Conservation (phyloP, 2,329 filamentous ascomycete genomes). For the Knoxdaviesia capensis region DNA sequence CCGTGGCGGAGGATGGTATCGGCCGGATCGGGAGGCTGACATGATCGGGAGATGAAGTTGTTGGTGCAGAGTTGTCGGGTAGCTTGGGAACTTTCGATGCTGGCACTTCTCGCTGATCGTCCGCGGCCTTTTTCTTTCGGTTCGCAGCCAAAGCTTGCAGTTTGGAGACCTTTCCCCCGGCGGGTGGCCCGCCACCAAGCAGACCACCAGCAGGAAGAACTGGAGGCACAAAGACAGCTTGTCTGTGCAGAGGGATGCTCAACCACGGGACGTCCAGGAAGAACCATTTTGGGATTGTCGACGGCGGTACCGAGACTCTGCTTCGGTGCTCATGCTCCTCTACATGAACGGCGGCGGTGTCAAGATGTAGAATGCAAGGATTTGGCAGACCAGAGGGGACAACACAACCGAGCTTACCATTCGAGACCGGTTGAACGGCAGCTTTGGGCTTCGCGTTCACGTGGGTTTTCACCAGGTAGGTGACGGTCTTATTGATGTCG, state of each 20-base stretch:
- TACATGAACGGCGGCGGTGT: too few relatives aligned
- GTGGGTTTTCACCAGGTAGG: conserved; percentile 53
- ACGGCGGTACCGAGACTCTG: too few relatives aligned
- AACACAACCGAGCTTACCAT: conserved; percentile 16
- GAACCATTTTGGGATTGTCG: conserved; percentile 20
- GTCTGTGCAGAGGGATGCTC: conserved; percentile 43
- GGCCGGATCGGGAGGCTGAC: too few relatives aligned
- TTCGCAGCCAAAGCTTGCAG: conserved; percentile 76
- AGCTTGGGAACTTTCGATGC: too few relatives aligned
- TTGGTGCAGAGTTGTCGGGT: background rate
- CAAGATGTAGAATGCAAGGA: too few relatives aligned
- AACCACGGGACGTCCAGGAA: conserved; percentile 81
- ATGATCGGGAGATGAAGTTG: too few relatives aligned
- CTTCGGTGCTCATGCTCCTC: too few relatives aligned
- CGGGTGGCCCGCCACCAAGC: conserved; percentile 48
- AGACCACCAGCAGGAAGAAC: conserved; percentile 41
- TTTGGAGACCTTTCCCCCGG: conserved; percentile 52
- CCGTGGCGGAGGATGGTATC: too few relatives aligned
- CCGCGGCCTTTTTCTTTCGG: conserved; percentile 62
- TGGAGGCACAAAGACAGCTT: conserved; percentile 42
- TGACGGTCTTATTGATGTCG: conserved; percentile 68
- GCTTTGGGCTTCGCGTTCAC: conserved; percentile 21
- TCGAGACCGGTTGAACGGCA: conserved; percentile 18
- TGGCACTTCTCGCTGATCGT: conserved; percentile 19
- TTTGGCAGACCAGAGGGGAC: too few relatives aligned